phyloP scores from a whole-genome alignment of 495 filamentous ascomycete genomes.

The Glonium stellatum region DNA sequence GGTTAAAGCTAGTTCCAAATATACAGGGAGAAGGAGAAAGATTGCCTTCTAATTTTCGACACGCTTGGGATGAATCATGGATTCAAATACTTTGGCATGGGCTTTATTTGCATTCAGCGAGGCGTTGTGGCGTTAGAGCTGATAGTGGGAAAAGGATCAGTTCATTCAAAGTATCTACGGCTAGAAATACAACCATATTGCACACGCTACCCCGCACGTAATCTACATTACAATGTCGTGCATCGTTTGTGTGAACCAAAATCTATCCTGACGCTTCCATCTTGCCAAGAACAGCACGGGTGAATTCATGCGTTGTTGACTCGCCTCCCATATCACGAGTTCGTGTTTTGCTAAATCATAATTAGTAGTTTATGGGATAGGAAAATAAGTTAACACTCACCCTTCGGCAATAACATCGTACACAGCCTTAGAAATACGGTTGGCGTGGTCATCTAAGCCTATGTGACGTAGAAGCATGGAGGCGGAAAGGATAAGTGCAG shows the following conservation, averaged over 20 bases:
- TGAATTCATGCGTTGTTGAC: conserved; percentile 88
- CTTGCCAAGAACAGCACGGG: conserved; percentile 80
- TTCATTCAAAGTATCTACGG: neutral
- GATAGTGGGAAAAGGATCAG: neutral
- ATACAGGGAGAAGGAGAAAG: conserved; percentile 82
- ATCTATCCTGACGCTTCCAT: conserved; percentile 59
- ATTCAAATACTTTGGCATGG: neutral
- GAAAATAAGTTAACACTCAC: conserved; percentile 46
- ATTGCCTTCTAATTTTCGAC: conserved; percentile 42
- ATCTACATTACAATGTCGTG: neutral
- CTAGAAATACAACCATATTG: neutral
- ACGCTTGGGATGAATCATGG: neutral
- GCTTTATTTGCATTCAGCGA: neutral
- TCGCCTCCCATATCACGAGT: conserved; percentile 94
- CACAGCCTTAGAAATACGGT: conserved; percentile 93
- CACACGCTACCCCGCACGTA: neutral
- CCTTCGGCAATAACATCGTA: conserved; percentile 93
- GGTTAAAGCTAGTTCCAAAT: conserved; percentile 83
- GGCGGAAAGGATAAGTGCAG: conserved; percentile 86
- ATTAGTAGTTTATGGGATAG: conserved; percentile 21
- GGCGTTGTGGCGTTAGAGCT: neutral
- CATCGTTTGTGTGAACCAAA: neutral
- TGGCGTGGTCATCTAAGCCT: conserved; percentile 93
- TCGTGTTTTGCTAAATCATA: conserved; percentile 59
- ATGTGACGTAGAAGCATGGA: conserved; percentile 95